phyloP scores from a whole-genome alignment of 805 yeast species.

The Candida oleophila region DNA sequence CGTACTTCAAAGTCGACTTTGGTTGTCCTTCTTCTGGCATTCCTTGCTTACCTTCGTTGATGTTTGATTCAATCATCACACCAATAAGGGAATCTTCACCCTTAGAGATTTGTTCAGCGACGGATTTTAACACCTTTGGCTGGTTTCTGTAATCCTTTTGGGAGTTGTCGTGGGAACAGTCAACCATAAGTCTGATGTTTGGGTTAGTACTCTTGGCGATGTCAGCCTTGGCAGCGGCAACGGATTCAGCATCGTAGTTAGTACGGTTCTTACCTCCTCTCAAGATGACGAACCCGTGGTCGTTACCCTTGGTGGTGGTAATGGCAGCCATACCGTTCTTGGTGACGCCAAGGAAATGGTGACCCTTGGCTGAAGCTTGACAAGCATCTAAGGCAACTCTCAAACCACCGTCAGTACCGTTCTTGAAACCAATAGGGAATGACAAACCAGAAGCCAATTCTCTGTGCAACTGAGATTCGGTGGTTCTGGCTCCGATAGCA shows the following conservation, averaged over 20 bases:
- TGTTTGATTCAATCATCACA: conserved; percentile 92
- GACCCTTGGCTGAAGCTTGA: conserved; percentile 86
- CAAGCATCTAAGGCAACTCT: conserved; percentile 94
- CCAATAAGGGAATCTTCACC: conserved; percentile 87
- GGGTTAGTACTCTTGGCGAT: conserved; percentile 49
- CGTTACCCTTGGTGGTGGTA: conserved; percentile 93
- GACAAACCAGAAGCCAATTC: conserved; percentile 96
- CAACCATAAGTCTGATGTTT: conserved; percentile 76
- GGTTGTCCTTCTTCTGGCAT: conserved; percentile 57
- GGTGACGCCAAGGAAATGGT: conserved; percentile 96
- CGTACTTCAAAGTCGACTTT: conserved; percentile 71
- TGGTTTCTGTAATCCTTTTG: conserved; percentile 92
- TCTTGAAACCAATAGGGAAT: conserved; percentile 99
- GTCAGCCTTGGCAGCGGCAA: conserved; percentile 68
- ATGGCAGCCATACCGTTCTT: conserved; percentile 97
- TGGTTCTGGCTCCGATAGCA: conserved; percentile 98
- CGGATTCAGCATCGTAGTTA: conserved; percentile 82
- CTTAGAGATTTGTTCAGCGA: conserved; percentile 74
- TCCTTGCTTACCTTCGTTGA: conserved; percentile 87
- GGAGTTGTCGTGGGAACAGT: conserved; percentile 98
- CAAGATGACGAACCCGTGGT: conserved; percentile 87
- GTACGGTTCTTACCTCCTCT: conserved; percentile 97
- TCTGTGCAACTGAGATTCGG: conserved; percentile 97
- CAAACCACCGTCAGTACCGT: conserved; percentile 95
- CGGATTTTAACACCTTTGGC: conserved; percentile 83